Conservation (phyloP, 345 rosid species). For the Adansonia digitata region DNA sequence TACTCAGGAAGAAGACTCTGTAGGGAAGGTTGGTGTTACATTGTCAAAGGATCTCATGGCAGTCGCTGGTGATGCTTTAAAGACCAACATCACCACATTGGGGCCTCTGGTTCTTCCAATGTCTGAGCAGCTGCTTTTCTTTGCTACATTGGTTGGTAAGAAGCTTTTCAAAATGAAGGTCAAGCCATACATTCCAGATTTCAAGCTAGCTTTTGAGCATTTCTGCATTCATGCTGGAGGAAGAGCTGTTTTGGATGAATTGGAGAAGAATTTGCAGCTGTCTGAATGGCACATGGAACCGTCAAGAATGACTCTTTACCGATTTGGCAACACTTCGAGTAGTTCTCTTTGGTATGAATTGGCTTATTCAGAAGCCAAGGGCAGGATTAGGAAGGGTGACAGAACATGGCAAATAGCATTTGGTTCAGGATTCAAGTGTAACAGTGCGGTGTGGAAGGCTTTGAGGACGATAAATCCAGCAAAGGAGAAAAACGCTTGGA, state of each 20-base stretch:
- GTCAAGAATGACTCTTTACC: constrained; percentile 49
- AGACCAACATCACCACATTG: constrained; percentile 65
- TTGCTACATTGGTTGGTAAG: constrained; percentile 37
- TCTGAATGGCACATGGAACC: constrained; percentile 62
- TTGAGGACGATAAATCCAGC: constrained; percentile 34
- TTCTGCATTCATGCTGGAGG: constrained; percentile 54
- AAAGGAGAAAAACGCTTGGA: constrained; percentile 50
- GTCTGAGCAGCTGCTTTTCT: constrained; percentile 47
- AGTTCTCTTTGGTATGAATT: constrained; percentile 64
- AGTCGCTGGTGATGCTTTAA: constrained; percentile 62
- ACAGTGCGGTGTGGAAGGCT: constrained; percentile 61
- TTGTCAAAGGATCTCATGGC: constrained; percentile 55
- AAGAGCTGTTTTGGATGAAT: constrained; percentile 46
- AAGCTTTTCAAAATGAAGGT: constrained; percentile 42
- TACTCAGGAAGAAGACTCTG: constrained; percentile 42
- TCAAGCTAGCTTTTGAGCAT: constrained; percentile 59
- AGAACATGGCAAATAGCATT: constrained; percentile 64
- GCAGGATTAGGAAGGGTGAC: constrained; percentile 47
- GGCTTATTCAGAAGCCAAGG: constrained; percentile 55
- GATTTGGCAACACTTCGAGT: constrained; percentile 53
- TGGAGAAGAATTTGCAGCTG: constrained; percentile 51
- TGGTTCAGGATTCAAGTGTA: constrained; percentile 60
- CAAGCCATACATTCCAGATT: constrained; percentile 53
- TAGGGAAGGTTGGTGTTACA: constrained; percentile 38
- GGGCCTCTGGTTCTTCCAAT: constrained; percentile 56